Evolutionary conservation across 331 rosid species (phyloP).

Genomic region (Rosa hybrid): DNA sequence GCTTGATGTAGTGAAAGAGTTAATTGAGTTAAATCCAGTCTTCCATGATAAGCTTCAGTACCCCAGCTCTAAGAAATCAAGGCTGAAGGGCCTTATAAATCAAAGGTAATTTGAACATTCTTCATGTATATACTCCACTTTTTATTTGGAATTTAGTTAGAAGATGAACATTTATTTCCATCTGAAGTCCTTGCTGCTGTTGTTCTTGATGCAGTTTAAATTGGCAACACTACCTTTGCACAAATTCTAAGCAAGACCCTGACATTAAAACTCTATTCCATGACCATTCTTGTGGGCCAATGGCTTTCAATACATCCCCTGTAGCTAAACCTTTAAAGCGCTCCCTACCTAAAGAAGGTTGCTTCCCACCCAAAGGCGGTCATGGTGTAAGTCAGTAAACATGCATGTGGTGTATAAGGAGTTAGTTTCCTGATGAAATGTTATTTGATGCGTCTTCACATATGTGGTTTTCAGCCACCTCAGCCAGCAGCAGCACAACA

Average conservation of each 20-base stretch:
- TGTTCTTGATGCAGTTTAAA: constrained; percentile 18
- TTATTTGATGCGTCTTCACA: not conserved
- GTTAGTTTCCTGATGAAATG: not conserved
- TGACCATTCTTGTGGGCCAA: constrained; percentile 23
- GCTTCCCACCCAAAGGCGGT: constrained; percentile 22
- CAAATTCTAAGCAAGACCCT: not conserved
- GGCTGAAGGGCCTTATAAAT: constrained; percentile 21
- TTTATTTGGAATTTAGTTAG: not conserved
- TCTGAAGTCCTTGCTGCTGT: not conserved
- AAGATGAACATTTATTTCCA: not conserved
- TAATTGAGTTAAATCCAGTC: constrained; percentile 21
- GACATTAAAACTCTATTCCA: constrained; percentile 21
- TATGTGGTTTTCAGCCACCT: constrained; percentile 9
- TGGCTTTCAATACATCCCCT: not conserved
- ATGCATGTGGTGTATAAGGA: not conserved
- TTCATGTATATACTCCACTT: not conserved
- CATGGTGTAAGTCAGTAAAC: constrained; percentile 14
- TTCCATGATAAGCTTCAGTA: constrained; percentile 20
- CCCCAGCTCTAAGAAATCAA: constrained; percentile 12
- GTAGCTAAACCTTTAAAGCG: not conserved
- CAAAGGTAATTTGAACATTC: constrained; percentile 16
- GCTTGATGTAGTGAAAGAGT: constrained; percentile 10
- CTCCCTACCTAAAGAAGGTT: constrained; percentile 8
- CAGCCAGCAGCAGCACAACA: constrained; percentile 14
- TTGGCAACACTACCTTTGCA: constrained; percentile 27